Base-by-base conservation (phyloP, 306 rosid species). In the Clitoria ternatea region DNA sequence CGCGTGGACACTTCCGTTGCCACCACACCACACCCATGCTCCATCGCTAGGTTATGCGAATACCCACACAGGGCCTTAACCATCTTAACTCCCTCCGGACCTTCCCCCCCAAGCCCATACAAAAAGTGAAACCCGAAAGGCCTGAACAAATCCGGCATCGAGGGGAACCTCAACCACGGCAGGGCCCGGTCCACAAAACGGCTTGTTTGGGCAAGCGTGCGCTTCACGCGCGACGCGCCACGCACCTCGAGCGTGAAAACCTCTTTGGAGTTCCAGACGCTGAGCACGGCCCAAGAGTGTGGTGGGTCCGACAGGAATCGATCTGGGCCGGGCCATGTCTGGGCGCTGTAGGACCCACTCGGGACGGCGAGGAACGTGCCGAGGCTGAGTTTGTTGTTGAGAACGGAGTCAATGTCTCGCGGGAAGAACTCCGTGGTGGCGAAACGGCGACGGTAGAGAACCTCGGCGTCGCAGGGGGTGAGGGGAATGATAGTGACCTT, bases 351-450 rank as follows among this genome's bases (percentile, higher is more conserved):
- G 4, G 72, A 23, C 40, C 91, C 95, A 57, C 78, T 59, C 6
- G 96, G 99, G 26, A 94, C 79, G 2, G 99, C 97, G 1, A 94
- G 86, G 42, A 87, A 94, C 0, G 99, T 94, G 11, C 99, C 99
- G 10, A 94, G 85, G 17, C 27, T 81, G 64, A 91, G 95, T 17
- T 52, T 66, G 82, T 94, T 89, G 72, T 73, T 72, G 37, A 94
- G 86, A 14, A 94, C 84, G 0, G 95, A 62, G 76, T 91, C 99
- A 61, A 94, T 84, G 80, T 94, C 99, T 33, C 92, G 95, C 4
- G 99, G 99, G 78, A 91, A 94, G 55, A 94, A 94, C 75, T 94
- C 99, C 13, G 84, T 85, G 55, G 96, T 94, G 70, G 97, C 39
- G 73, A 87, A 91, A 0, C 92, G 91, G 17, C 72, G 45, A 47